phyloP scores from a whole-genome alignment of 2,329 filamentous ascomycete genomes.

The Penicillium sp. region DNA sequence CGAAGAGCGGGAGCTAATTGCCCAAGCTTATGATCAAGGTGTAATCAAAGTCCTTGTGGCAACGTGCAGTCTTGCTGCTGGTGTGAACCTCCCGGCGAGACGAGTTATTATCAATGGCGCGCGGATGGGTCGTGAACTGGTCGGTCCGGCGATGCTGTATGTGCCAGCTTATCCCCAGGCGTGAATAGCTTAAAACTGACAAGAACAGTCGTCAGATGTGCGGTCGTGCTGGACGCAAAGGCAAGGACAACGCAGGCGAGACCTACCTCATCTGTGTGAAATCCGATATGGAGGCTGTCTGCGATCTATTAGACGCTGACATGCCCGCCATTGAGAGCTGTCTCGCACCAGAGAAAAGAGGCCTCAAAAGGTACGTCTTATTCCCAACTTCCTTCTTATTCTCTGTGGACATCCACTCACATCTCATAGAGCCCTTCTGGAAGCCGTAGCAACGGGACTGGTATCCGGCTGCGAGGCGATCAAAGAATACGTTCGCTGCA shows the following conservation, averaged over 20 bases:
- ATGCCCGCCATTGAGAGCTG: slow-evolving; percentile 67
- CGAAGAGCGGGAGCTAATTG: slow-evolving; percentile 70
- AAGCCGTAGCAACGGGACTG: slow-evolving; percentile 65
- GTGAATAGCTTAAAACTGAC: slow-evolving; percentile 21
- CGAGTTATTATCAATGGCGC: slow-evolving; percentile 72
- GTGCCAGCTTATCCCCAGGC: slow-evolving; percentile 11
- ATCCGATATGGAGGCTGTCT: slow-evolving; percentile 64
- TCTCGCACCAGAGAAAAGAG: slow-evolving; percentile 62
- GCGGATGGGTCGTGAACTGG: slow-evolving; percentile 69
- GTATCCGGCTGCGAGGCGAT: slow-evolving; percentile 63
- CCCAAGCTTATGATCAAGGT: slow-evolving; percentile 66
- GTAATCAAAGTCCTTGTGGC: slow-evolving; percentile 68
- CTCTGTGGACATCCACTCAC: slow-evolving; percentile 6
- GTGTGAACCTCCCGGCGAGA: slow-evolving; percentile 70
- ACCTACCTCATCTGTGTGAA: slow-evolving; percentile 72
- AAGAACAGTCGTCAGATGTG: slow-evolving; percentile 65
- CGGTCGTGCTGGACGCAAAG: slow-evolving; percentile 71
- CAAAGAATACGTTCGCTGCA: slow-evolving; percentile 65
- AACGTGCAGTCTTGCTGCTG: slow-evolving; percentile 75
- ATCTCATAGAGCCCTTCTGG: slow-evolving; percentile 60
- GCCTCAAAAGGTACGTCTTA: slow-evolving; percentile 58
- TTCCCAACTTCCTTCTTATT: not conserved
- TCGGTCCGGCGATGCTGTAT: slow-evolving; percentile 71
- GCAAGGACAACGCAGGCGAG: slow-evolving; percentile 72
- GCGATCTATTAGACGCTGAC: slow-evolving; percentile 68